Percentiles rank a stretch among this genome's conserved stretches.
phyloP scores from a whole-genome alignment of 163 green algal species.

The Scenedesmus sp. region DNA sequence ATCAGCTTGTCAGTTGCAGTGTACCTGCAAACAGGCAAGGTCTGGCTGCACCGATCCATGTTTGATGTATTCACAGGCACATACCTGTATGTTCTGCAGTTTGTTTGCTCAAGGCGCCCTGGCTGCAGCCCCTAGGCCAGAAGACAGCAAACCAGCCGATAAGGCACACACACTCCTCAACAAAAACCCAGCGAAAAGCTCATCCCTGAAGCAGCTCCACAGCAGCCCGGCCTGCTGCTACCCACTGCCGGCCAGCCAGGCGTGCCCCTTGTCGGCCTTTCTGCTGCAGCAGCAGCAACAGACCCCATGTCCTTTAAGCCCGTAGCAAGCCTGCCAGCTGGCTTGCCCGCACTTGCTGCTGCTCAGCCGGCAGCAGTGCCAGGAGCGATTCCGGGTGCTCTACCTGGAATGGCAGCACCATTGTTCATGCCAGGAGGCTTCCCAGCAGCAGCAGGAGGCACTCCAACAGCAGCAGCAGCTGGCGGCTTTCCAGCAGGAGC shows the following conservation, averaged over 20 bases:
- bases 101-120: background rate
- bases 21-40: background rate
- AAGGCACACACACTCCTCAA: background rate
- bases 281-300: slow-evolving; percentile 17
- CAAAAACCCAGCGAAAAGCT: background rate
- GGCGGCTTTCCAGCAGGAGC: background rate
- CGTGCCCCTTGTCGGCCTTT: background rate
- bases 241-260: background rate
- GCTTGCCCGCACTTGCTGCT: background rate
- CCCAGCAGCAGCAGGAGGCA: background rate
- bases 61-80: background rate
- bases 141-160: background rate
- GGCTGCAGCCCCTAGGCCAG: background rate
- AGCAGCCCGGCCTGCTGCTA: background rate
- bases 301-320: background rate
- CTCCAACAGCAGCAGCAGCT: background rate
- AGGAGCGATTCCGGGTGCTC: background rate
- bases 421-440: background rate
- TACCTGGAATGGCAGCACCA: background rate
- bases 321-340: background rate
- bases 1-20: background rate
- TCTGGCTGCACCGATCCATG: background rate
- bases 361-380: background rate
- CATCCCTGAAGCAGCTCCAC: background rate
- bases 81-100: background rate